Percentiles rank a stretch among this genome's conserved stretches.
phyloP scores from a whole-genome alignment of 192 early-diverging fungal genomes.

The Backusella luteola region DNA sequence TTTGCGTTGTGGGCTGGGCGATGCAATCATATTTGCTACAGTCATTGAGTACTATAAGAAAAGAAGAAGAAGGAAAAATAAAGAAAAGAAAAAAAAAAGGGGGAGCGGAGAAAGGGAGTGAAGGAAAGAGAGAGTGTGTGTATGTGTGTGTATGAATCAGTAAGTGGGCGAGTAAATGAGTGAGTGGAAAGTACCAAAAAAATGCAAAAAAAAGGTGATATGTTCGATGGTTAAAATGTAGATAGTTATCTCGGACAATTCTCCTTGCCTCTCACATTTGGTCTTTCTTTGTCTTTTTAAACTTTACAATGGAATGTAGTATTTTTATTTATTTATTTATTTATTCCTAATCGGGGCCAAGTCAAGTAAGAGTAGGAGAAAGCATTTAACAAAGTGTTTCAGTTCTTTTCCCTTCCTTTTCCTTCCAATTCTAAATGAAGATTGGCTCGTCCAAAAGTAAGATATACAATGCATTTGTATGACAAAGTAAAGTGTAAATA shows the following conservation, averaged over 20 bases:
- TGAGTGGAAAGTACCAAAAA: conserved; percentile 6
- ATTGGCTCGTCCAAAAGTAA: too few relatives aligned
- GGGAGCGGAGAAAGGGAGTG: background rate
- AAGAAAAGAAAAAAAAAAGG: background rate
- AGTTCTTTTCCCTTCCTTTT: background rate
- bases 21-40: conserved; percentile 16
- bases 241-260: conserved; percentile 6
- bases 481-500: too few relatives aligned
- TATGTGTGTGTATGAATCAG: background rate
- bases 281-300: conserved; percentile 7
- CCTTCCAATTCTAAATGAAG: background rate
- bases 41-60: background rate
- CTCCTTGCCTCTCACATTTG: background rate
- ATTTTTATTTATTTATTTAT: background rate
- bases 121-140: conserved; percentile 3
- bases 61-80: conserved; percentile 4
- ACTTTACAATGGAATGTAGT: conserved; percentile 4
- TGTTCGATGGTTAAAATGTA: conserved; percentile 13
- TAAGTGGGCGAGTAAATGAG: conserved; percentile 4
- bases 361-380: background rate
- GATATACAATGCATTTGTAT: too few relatives aligned
- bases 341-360: background rate
- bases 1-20: conserved; percentile 27
- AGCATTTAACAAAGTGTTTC: background rate
- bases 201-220: background rate